Evolutionary conservation across 805 yeast genomes (phyloP).

Genomic region (Saturnispora gosingensis): DNA sequence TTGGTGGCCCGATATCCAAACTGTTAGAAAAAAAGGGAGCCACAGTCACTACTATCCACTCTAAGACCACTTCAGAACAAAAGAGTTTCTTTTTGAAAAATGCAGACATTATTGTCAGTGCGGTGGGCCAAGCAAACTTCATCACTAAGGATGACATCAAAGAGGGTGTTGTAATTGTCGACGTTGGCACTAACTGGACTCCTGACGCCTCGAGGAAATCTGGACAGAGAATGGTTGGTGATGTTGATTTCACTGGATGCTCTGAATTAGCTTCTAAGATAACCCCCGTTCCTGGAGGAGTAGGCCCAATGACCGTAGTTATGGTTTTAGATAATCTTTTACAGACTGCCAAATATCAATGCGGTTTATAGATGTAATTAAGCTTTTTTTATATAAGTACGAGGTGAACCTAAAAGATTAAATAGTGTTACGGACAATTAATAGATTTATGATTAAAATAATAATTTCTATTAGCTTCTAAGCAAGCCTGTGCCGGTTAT

Average conservation of each 20-base stretch:
- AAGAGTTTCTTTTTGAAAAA: constrained; percentile 38
- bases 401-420: neutral
- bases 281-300: constrained; percentile 99
- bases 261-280: constrained; percentile 53
- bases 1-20: constrained; percentile 88
- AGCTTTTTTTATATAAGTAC: neutral
- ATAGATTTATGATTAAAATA: neutral
- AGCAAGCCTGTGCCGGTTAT: constrained; percentile 2
- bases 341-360: constrained; percentile 49
- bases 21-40: constrained; percentile 71
- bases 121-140: constrained; percentile 79
- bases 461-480: neutral
- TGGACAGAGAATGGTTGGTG: constrained; percentile 87
- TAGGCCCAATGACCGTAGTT: constrained; percentile 98
- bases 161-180: constrained; percentile 75
- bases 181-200: constrained; percentile 90
- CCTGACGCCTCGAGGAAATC: constrained; percentile 66
- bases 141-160: constrained; percentile 87
- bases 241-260: constrained; percentile 75
- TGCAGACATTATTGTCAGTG: constrained; percentile 88
- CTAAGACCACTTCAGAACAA: constrained; percentile 56
- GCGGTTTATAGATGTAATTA: constrained; percentile 11
- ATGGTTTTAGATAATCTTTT: constrained; percentile 83
- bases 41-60: constrained; percentile 83
- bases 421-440: neutral